Evolutionary conservation across 2,329 filamentous ascomycete genomes (phyloP), one percentile per base, ranked within the genome.

Genomic region (Fusarium transvaalense): DNA sequence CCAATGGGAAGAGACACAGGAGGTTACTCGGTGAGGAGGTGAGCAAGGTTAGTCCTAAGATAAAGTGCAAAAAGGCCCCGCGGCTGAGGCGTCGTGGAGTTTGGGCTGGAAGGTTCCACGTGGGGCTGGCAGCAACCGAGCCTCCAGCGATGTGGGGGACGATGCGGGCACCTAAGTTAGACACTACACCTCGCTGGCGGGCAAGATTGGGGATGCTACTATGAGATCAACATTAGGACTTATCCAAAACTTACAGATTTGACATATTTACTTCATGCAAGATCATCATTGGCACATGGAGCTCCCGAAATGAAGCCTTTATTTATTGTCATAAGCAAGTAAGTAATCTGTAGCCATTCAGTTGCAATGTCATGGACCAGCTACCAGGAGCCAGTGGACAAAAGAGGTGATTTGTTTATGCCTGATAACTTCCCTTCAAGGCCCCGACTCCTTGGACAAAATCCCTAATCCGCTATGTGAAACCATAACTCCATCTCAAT

Each of bases 91-190:
- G 68, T 68, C 55, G 70, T 71, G 54, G 64, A 68, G 54, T 69
- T 71, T 71, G 57, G 69, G 64, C 66, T 74, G 73, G 73, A 75
- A 75, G 70, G 60, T 75, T 75, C 73, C 70, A 75, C 71, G 72
- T 74, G 73, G 73, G 73, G 73, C 72, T 63, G 19, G 43, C 13
- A 41, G 46, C 15, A 21, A 6, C 23, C 17, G 17, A 50, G 41
- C 41, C 27, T 50, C 17, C 47, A 50, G 47, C 34, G n/a, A 50
- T 50, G 47, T 50, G 47, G 47, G 47, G 47, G 47, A 38, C 17
- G 6, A 27, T 50, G 23, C 32, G 46, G 46, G 31, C 46, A 35
- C 21, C 12, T 39, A n/a, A n/a, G n/a, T n/a, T n/a, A 13, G 10
- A 21, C 13, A 21, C 9, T 6, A 29, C 29, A 29, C 29, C 29